A percentile compares a stretch with the other conserved stretches of the same genome.
Conservation (phyloP, 2,329 filamentous ascomycete species). For the Cyanodermella asteris region DNA sequence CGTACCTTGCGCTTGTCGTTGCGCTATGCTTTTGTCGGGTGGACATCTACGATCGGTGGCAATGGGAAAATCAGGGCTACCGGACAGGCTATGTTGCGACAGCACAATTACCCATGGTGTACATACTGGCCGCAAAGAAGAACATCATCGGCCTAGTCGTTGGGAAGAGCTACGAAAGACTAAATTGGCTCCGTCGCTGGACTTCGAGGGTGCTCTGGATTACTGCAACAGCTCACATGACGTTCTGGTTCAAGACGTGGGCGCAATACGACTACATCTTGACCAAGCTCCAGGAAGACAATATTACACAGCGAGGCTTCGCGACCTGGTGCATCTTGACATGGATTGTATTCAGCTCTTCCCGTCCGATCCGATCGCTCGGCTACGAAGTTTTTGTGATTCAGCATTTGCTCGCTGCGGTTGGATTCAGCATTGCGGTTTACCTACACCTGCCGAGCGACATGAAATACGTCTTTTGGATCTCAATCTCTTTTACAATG, state of each 20-base stretch:
- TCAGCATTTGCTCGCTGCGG: constrained; percentile 30
- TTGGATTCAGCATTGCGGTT: constrained; percentile 25
- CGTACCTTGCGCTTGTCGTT: constrained; percentile 28
- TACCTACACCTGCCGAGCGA: constrained; percentile 26
- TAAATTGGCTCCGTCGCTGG: constrained; percentile 14
- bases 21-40: constrained; percentile 34
- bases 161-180: constrained; percentile 13
- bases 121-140: constrained; percentile 18
- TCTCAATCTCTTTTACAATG: constrained; percentile 23
- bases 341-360: constrained; percentile 29
- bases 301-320: constrained; percentile 28
- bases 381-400: constrained; percentile 33
- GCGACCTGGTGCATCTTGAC: constrained; percentile 28
- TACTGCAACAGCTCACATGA: constrained; percentile 31
- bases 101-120: constrained; percentile 16
- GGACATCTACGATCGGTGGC: constrained; percentile 25
- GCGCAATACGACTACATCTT: constrained; percentile 27
- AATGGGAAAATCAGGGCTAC: constrained; percentile 35
- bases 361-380: constrained; percentile 25
- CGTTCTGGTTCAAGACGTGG: constrained; percentile 32
- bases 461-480: constrained; percentile 23
- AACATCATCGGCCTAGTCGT: constrained; percentile 14
- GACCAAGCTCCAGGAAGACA: constrained; percentile 25
- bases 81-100: constrained; percentile 19
- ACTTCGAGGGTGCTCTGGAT: constrained; percentile 29